Evolutionary conservation across 1,284 basidiomycete genomes (phyloP).

Genomic region (Ustilago vetiveriae): DNA sequence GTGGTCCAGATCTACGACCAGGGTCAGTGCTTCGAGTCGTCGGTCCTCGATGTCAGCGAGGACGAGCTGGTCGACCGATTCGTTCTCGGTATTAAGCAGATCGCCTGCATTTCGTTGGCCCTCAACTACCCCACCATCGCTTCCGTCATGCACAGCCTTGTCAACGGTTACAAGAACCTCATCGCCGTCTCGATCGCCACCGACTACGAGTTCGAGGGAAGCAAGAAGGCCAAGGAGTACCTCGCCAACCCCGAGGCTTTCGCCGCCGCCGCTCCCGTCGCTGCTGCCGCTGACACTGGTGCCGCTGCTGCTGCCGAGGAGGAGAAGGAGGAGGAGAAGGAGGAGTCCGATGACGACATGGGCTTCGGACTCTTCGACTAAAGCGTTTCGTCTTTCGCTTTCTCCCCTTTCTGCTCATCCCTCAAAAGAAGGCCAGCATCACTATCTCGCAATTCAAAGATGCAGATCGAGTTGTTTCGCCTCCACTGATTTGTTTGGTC

Average conservation of each 20-base stretch:
- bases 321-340: conserved; percentile 78
- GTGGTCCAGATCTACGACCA: conserved; percentile 73
- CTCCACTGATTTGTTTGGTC: neutral
- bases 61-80: conserved; percentile 89
- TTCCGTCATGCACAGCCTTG: conserved; percentile 90
- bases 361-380: conserved; percentile 84
- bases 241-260: conserved; percentile 97
- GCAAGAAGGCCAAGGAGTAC: conserved; percentile 94
- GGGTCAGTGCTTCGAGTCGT: conserved; percentile 75
- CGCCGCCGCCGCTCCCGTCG: conserved; percentile 79
- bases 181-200: conserved; percentile 85
- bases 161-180: conserved; percentile 99
- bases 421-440: no score
- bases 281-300: conserved; percentile 72
- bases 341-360: conserved; percentile 69
- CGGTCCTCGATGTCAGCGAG: conserved; percentile 92
- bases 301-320: conserved; percentile 71
- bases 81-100: conserved; percentile 89
- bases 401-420: no score
- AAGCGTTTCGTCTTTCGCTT: no score
- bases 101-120: conserved; percentile 93
- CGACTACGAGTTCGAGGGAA: conserved; percentile 93
- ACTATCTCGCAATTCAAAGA: no score
- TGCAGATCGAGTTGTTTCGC: no score
- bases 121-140: conserved; percentile 95